These are phyloP conservation scores for Asterella californica DNA, from an alignment of 225 moss, liverwort and hornwort genomes.

Conservation along the genomic window DNA sequence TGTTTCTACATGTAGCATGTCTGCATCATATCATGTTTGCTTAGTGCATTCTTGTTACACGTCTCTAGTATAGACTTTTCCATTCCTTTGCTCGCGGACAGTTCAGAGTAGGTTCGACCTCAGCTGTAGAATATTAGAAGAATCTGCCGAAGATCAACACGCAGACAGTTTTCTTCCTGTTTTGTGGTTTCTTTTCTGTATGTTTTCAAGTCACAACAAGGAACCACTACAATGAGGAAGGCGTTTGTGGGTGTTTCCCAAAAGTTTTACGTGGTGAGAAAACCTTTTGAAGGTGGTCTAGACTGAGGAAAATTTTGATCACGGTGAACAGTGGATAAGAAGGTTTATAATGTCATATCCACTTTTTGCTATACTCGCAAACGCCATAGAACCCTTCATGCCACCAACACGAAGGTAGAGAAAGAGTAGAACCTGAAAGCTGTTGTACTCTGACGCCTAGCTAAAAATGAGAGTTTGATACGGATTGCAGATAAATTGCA, in stretches of 20 bases:
- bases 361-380: neutral
- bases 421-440: neutral
- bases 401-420: neutral
- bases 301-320: neutral
- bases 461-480: neutral
- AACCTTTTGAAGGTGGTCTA: neutral
- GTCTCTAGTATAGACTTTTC: too few relatives aligned
- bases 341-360: neutral
- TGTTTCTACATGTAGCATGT: too few relatives aligned
- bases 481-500: neutral
- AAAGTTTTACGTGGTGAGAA: neutral
- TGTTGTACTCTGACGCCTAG: neutral
- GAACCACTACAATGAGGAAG: neutral
- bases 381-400: neutral
- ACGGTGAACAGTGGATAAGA: neutral
- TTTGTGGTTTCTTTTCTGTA: too few relatives aligned
- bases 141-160: too few relatives aligned
- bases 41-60: too few relatives aligned
- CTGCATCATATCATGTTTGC: too few relatives aligned
- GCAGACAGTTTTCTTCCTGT: too few relatives aligned
- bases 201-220: too few relatives aligned
- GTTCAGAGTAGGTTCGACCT: too few relatives aligned
- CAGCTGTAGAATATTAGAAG: too few relatives aligned
- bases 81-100: too few relatives aligned
- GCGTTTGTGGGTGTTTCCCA: neutral